Conservation (phyloP, 2,329 filamentous ascomycete genomes). For the Elsinoe necatrix region DNA sequence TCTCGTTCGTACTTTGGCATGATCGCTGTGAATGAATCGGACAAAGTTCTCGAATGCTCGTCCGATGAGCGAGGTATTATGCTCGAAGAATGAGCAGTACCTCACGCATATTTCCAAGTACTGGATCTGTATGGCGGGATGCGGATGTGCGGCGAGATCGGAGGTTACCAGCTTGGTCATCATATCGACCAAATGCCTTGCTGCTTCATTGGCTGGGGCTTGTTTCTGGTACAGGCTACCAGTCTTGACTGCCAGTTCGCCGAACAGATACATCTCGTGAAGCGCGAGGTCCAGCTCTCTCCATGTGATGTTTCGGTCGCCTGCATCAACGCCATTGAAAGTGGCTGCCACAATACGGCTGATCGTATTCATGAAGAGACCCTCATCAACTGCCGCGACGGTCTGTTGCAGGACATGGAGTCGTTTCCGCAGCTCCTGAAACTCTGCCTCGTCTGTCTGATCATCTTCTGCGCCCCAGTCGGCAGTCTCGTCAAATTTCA, state of each 20-base stretch:
- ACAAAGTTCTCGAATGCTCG: conserved; percentile 88
- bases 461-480: conserved; percentile 91
- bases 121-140: conserved; percentile 86
- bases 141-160: conserved; percentile 74
- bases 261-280: conserved; percentile 92
- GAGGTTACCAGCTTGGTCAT: conserved; percentile 94
- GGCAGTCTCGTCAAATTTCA: conserved; percentile 94
- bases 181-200: conserved; percentile 78
- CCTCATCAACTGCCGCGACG: conserved; percentile 80
- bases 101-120: conserved; percentile 98
- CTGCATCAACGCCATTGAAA: conserved; percentile 69
- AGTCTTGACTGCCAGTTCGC: conserved; percentile 83
- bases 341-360: conserved; percentile 82
- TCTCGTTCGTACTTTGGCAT: conserved; percentile 76
- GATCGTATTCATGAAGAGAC: conserved; percentile 78
- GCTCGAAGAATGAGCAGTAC: conserved; percentile 88
- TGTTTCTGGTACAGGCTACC: conserved; percentile 81
- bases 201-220: conserved; percentile 67
- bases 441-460: conserved; percentile 93
- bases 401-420: conserved; percentile 88
- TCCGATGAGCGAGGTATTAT: conserved; percentile 70
- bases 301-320: conserved; percentile 75
- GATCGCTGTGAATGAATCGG: conserved; percentile 75
- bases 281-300: conserved; percentile 87
- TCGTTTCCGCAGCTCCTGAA: conserved; percentile 85